Base-by-base conservation (phyloP, 2,329 filamentous ascomycete species). In the Penicillium griseofulvum region DNA sequence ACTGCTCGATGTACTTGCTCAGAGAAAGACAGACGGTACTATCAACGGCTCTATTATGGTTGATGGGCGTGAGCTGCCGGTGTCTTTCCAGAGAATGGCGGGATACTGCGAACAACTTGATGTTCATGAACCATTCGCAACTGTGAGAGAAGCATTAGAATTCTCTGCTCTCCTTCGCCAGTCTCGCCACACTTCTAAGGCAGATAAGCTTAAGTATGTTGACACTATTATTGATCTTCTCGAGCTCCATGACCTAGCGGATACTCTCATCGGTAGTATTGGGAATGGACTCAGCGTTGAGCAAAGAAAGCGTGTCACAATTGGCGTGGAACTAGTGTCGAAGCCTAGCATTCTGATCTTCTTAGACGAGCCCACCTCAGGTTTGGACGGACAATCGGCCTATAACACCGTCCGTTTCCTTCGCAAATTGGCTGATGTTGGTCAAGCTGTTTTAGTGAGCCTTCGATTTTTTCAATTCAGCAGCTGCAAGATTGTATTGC, bases 31-130 rank as follows among this genome's bases (percentile, higher is more conserved):
- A 4, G 77, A 78, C 22, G 84, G 86, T 49, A 78, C 85, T 12
- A 78, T 87, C 7, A 72, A 74, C 5, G 87, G 87, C 3, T 80
- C 84, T 44, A 84, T 89, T 74, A 74, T 87, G 34, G 84, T 89
- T 3, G 85, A 88, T 62, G 86, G 86, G 0, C 78, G 80, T 29
- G 73, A 78, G 0, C 75, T 87, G 0, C 81, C 79, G 0, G 74
- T 78, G 1, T 82, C 82, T 34, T 89, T 89, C 62, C 83, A 87
- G 62, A 76, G 86, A 19, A 80, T 80, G 29, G 87, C 85, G 4
- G 87, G 86, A 3, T 89, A 85, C 66, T 86, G 83, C 55, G 80
- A 88, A 63, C 86, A 89, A 64, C 81, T 83, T 63, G 86, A 89
- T 72, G 73, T 89, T 2, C 86, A 89, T 65, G 84, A 87, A 55